phyloP scores from a whole-genome alignment of 2,329 filamentous ascomycete genomes.

The Neofusicoccum umdonicola region DNA sequence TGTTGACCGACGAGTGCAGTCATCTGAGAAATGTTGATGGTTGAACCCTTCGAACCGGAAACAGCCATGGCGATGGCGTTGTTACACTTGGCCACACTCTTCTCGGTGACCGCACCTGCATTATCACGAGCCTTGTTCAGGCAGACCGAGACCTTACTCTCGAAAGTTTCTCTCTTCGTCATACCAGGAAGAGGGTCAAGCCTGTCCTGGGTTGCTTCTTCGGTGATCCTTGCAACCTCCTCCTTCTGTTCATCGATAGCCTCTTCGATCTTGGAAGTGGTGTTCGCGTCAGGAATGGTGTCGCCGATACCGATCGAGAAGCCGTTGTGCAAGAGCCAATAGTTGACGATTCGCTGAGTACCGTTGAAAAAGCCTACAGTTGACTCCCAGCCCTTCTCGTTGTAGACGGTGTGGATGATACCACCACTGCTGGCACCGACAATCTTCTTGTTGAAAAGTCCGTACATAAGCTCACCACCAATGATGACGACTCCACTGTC shows the following conservation, averaged over 20 bases:
- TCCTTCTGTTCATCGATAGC: slow-evolving; percentile 80
- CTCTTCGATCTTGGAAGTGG: slow-evolving; percentile 79
- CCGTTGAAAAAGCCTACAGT: slow-evolving; percentile 96
- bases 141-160: slow-evolving; percentile 92
- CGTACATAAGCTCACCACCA: slow-evolving; percentile 85
- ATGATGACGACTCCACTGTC: slow-evolving; percentile 82
- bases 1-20: slow-evolving; percentile 96
- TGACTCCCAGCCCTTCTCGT: slow-evolving; percentile 81
- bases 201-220: slow-evolving; percentile 76
- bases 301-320: slow-evolving; percentile 99
- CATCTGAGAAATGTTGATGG: slow-evolving; percentile 99
- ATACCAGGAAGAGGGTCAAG: slow-evolving; percentile 95
- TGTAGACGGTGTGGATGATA: slow-evolving; percentile 94
- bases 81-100: slow-evolving; percentile 91
- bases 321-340: slow-evolving; percentile 94
- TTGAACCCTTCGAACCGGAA: slow-evolving; percentile 96
- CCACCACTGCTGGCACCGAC: slow-evolving; percentile 87
- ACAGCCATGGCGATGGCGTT: slow-evolving; percentile 95
- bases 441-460: slow-evolving; percentile 87
- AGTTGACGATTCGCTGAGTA: slow-evolving; percentile 89
- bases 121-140: slow-evolving; percentile 95
- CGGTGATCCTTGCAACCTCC: slow-evolving; percentile 73
- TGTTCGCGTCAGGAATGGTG: slow-evolving; percentile 84
- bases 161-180: slow-evolving; percentile 97
- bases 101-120: slow-evolving; percentile 87